A percentile compares a stretch with the other conserved stretches of the same genome.
Conservation (phyloP, 108 stramenopile genomes). For the Epipyxis sp. region DNA sequence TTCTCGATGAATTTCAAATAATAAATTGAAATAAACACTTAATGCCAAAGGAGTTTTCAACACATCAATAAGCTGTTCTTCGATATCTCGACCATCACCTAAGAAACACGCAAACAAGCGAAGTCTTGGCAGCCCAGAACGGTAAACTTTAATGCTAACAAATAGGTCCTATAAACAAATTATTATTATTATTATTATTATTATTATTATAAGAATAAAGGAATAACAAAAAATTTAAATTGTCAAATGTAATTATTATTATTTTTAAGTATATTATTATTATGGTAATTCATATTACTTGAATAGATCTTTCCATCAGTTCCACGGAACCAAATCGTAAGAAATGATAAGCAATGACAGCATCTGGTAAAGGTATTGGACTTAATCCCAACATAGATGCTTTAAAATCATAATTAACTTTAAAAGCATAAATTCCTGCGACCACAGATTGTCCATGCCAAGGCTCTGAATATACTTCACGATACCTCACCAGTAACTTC, state of each 20-base stretch:
- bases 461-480: slow-evolving; percentile 21
- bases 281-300: no score
- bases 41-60: neutral
- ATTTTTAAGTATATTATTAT: no score
- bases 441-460: neutral
- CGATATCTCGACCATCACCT: neutral
- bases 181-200: no score
- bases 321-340: neutral
- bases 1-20: neutral
- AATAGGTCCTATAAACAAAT: no score
- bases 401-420: neutral
- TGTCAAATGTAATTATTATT: no score
- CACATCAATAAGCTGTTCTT: neutral
- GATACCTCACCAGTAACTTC: neutral
- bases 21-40: neutral
- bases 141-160: neutral
- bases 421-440: slow-evolving; percentile 4
- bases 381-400: neutral
- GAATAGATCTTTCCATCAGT: neutral
- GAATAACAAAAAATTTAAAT: no score
- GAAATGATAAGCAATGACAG: neutral
- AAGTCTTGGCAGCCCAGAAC: neutral
- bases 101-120: slow-evolving; percentile 19
- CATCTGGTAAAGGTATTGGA: slow-evolving; percentile 7
- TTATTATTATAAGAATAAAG: no score